A percentile compares a stretch with the other conserved stretches of the same genome.
Conservation (phyloP, 1,284 basidiomycete genomes). For the Tetrapyrgos nigripes region DNA sequence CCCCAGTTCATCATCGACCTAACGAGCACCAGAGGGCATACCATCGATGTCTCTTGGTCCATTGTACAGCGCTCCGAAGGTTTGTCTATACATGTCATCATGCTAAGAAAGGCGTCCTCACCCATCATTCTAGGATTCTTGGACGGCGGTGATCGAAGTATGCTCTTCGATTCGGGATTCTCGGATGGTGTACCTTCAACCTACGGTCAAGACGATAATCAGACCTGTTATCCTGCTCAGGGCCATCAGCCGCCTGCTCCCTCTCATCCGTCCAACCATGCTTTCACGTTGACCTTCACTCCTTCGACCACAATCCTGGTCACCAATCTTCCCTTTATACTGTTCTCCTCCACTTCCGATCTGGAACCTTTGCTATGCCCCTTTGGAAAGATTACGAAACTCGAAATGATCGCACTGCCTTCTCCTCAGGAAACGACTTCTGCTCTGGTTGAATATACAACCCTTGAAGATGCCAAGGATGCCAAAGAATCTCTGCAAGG, state of each 20-base stretch:
- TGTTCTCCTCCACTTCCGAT: constrained; percentile 72
- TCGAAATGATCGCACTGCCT: constrained; percentile 45
- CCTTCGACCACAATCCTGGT: constrained; percentile 65
- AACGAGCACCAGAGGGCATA: constrained; percentile 57
- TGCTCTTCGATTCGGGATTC: constrained; percentile 58
- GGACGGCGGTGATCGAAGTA: constrained; percentile 78
- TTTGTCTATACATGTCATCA: constrained; percentile 27
- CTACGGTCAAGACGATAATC: constrained; percentile 27
- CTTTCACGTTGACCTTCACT: constrained; percentile 39
- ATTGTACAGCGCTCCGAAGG: constrained; percentile 84
- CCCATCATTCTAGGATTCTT: constrained; percentile 61
- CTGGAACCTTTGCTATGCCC: constrained; percentile 75
- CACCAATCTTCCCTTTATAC: constrained; percentile 65
- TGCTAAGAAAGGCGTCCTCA: not conserved
- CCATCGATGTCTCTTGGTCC: constrained; percentile 81
- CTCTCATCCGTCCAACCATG: constrained; percentile 28
- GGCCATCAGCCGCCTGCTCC: constrained; percentile 25
- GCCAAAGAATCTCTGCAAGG: constrained; percentile 64
- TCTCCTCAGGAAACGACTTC: constrained; percentile 49
- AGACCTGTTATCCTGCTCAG: constrained; percentile 32
- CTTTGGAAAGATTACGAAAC: constrained; percentile 69
- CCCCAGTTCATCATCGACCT: constrained; percentile 7
- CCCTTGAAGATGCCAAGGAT: constrained; percentile 60
- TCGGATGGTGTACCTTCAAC: constrained; percentile 24
- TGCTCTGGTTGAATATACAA: constrained; percentile 67